Evolutionary conservation across 73 alveolate species (phyloP), one percentile per base, ranked within the genome.

Genomic region (Tetrahymena borealis): DNA sequence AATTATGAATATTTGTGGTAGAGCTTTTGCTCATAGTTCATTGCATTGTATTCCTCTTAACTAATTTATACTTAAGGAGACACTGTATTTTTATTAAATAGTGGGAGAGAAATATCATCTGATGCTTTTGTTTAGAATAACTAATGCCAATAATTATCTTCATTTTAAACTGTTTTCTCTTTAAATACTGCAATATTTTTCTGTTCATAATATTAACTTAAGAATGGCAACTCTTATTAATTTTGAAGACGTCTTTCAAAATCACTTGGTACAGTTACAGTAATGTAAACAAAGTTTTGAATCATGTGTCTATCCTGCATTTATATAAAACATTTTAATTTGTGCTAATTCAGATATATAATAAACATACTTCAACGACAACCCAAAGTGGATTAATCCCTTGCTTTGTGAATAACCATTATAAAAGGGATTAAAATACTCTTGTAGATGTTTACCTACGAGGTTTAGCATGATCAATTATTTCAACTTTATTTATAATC

Each of bases 321-420:
- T 33, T 20, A 77, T 92, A 18, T 8, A 78, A 16, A 2, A 40
- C 10, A 60, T 24, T 18, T 18, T 24, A 60, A 60, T 60, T 7
- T 24, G 4, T 24, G 10, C 28, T 1, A 60, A 1, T 18, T 60
- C 32, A n/a, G 0, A 12, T 12, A 39, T 39, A 16, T 24, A 2
- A 11, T n/a, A 37, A 7, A 13, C 0, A 32, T 92, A 92, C 95
- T 32, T 78, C 77, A 32, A 92, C 79, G 31, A 91, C 78, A 20
- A 92, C 18, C 93, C 95, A 92, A 15, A 92, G 90, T 28, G 95
- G 95, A 78, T 92, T 92, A 5, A 92, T 91, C 38, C 90, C 90
- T 78, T 92, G 39, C 39, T 78, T 78, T n/a, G 92, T 78, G 38
- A 92, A 92, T 39, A 92, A 16, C 95, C 95, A 92, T 79, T 78